Evolutionary conservation across 139 green algal genomes (phyloP).

Genomic region (Prasinococcaceae sp.): DNA sequence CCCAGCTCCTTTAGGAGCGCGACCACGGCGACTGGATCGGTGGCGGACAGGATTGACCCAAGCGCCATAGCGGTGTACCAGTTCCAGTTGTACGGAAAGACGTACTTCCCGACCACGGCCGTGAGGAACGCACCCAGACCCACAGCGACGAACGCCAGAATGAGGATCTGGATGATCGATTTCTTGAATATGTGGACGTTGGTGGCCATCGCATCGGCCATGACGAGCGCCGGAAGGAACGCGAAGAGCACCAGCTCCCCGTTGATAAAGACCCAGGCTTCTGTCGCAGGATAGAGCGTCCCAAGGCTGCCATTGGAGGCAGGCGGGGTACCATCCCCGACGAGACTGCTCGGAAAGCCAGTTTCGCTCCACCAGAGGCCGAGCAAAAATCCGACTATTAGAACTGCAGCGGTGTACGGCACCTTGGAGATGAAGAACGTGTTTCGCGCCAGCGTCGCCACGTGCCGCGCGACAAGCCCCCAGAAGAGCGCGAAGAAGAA

Average conservation of each 20-base stretch:
- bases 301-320: no score
- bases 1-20: conserved; percentile 6
- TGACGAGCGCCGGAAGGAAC: conserved; percentile 8
- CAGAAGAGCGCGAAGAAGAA: no score
- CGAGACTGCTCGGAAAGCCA: no score
- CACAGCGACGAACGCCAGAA: neutral
- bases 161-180: neutral
- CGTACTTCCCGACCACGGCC: conserved; percentile 2
- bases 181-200: conserved; percentile 7
- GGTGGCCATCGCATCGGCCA: neutral
- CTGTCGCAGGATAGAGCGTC: no score
- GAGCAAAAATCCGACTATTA: no score
- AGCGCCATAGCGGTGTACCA: neutral
- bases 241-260: conserved; percentile 5
- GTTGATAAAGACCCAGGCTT: conserved; percentile 1
- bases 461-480: no score
- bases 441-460: no score
- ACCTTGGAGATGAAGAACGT: no score
- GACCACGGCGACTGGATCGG: conserved; percentile 7
- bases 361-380: no score
- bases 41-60: conserved; percentile 2
- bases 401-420: no score
- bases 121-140: neutral
- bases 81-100: neutral
- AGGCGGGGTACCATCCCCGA: no score